Percentiles rank a stretch among this genome's conserved stretches.
These are phyloP conservation scores for Achlya hypogyna DNA, from an alignment of 352 stramenopile species.

Conservation along the genomic window DNA sequence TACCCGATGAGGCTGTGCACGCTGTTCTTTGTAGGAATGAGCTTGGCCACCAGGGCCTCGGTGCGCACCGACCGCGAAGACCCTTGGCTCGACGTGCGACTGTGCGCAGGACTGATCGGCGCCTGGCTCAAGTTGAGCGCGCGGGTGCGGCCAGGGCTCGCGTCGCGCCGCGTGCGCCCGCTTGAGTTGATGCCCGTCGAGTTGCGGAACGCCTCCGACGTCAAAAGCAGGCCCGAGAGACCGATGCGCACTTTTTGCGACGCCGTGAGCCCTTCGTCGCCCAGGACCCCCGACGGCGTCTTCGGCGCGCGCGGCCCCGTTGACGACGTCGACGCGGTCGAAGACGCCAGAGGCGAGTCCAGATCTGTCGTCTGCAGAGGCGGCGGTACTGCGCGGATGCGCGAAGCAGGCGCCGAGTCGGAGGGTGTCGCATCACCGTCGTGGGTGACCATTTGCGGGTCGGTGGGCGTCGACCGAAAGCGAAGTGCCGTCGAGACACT, in stretches of 20 bases:
- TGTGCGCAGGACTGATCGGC: slow-evolving; percentile 19
- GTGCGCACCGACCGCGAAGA: not conserved
- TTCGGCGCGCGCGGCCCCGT: slow-evolving; percentile 30
- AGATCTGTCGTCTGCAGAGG: not conserved
- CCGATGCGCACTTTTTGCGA: slow-evolving; percentile 52
- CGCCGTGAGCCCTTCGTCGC: slow-evolving; percentile 35
- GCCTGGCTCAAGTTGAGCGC: slow-evolving; percentile 20
- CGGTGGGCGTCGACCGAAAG: not conserved
- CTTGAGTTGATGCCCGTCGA: slow-evolving; percentile 27
- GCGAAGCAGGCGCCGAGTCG: not conserved
- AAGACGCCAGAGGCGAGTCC: not conserved
- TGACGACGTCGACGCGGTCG: not conserved
- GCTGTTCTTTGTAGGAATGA: slow-evolving; percentile 45
- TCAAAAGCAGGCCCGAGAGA: slow-evolving; percentile 32
- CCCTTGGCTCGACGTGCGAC: slow-evolving; percentile 27
- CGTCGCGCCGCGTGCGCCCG: slow-evolving; percentile 20
- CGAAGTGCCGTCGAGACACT: not conserved
- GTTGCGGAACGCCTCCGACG: slow-evolving; percentile 25
- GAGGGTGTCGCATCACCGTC: no score
- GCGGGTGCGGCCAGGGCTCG: slow-evolving; percentile 14
- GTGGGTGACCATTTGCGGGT: not conserved
- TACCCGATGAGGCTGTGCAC: slow-evolving; percentile 69
- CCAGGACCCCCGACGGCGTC: slow-evolving; percentile 34
- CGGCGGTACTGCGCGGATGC: not conserved
- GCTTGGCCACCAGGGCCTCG: slow-evolving; percentile 39